phyloP scores from a whole-genome alignment of 164 flowering plant species.

The Vitis cinerea region DNA sequence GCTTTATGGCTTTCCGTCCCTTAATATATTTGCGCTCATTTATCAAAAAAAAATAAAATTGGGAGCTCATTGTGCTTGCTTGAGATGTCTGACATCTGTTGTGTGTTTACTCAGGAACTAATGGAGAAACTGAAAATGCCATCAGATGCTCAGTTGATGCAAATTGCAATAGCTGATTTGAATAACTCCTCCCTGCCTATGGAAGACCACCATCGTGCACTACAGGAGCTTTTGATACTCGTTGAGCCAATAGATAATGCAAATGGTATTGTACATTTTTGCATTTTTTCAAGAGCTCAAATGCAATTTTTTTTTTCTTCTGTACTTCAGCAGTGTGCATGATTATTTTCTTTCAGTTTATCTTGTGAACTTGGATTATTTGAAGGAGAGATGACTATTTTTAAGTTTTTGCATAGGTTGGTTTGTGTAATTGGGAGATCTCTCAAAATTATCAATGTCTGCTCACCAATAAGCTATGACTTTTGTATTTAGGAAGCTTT shows the following conservation, averaged over 20 bases:
- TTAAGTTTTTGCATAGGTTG: no score
- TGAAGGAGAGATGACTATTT: no score
- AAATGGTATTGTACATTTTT: conserved; percentile 47
- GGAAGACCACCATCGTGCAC: conserved; percentile 72
- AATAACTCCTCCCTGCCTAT: conserved; percentile 66
- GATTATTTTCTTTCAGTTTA: no score
- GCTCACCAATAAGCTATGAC: no score
- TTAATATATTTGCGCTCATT: no score
- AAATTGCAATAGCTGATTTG: conserved; percentile 72
- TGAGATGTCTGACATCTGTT: conserved; percentile 6
- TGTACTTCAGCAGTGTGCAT: no score
- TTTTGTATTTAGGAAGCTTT: no score
- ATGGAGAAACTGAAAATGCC: conserved; percentile 76
- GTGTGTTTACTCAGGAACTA: conserved; percentile 50
- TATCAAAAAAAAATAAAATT: not conserved
- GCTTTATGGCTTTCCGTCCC: no score
- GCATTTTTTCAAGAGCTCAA: not conserved
- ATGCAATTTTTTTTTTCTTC: no score
- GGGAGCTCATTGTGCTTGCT: not conserved
- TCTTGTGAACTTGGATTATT: no score
- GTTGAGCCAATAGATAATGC: conserved; percentile 95
- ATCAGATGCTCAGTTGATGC: conserved; percentile 90
- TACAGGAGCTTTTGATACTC: conserved; percentile 75
- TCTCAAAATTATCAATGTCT: no score
- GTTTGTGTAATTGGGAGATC: no score